phyloP scores from a whole-genome alignment of 148 eudicot species.

The Dianthus caryophyllus region DNA sequence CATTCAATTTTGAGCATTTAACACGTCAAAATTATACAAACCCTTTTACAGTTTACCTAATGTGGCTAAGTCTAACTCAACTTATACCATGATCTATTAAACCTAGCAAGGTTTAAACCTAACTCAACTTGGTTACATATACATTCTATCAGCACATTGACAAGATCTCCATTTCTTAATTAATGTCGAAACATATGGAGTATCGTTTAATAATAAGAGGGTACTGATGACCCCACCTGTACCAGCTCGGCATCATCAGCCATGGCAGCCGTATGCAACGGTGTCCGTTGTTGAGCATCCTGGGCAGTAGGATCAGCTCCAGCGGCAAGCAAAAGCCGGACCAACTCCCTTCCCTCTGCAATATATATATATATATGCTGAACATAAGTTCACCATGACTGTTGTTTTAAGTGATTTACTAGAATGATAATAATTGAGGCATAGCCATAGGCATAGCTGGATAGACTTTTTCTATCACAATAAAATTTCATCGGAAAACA shows the following conservation, averaged over 20 bases:
- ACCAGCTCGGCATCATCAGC: conserved; percentile 83
- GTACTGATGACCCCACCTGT: conserved; percentile 40
- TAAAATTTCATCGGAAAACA: not conserved
- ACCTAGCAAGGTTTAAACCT: not conserved
- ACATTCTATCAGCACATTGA: not conserved
- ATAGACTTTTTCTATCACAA: not conserved
- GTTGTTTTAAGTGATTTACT: not conserved
- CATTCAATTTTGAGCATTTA: not conserved
- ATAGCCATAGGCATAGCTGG: not conserved
- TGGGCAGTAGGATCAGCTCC: conserved; percentile 88
- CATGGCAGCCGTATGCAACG: conserved; percentile 92
- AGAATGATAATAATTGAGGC: not conserved
- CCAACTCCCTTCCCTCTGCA: conserved; percentile 94
- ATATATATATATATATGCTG: conserved; percentile 19
- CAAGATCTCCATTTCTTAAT: not conserved
- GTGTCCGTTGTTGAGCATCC: conserved; percentile 81
- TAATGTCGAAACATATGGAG: not conserved
- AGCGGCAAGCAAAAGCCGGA: conserved; percentile 70
- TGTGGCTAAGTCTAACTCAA: conserved; percentile 4
- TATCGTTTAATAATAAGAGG: not conserved
- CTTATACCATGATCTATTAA: conserved; percentile 3
- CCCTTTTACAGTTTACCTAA: not conserved
- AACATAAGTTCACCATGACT: conserved; percentile 8
- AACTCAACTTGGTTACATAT: not conserved
- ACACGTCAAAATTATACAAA: not conserved